Evolutionary conservation across 805 yeast species (phyloP).

Genomic region (Yarrowia divulgata): DNA sequence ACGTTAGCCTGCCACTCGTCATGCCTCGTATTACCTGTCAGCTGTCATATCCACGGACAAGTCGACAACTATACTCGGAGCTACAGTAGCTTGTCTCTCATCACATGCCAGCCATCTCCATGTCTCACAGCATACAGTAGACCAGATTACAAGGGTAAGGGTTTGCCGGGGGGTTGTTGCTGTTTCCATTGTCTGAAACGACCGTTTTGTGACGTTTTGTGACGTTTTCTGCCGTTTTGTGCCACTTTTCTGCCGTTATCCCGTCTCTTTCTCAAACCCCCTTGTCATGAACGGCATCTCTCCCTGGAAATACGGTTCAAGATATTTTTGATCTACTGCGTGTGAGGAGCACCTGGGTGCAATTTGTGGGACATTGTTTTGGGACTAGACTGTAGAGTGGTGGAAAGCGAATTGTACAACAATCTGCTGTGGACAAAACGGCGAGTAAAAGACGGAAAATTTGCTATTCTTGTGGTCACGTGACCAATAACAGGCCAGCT

Average conservation of each 20-base stretch:
- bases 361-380: too few relatives aligned
- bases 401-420: neutral
- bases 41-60: neutral
- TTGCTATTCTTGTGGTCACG: too few relatives aligned
- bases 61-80: slow-evolving; percentile 1
- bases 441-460: too few relatives aligned
- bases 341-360: neutral
- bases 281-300: neutral
- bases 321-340: neutral
- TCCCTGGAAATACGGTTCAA: neutral
- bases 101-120: neutral
- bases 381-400: neutral
- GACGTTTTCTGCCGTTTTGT: too few relatives aligned
- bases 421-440: too few relatives aligned
- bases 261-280: too few relatives aligned
- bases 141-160: neutral
- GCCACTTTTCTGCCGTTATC: too few relatives aligned
- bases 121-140: neutral
- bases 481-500: too few relatives aligned
- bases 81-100: neutral
- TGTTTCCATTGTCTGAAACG: too few relatives aligned
- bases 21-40: too few relatives aligned
- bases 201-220: too few relatives aligned
- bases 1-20: too few relatives aligned
- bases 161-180: neutral